phyloP scores from a whole-genome alignment of 345 rosid genomes.

The Citrus sp. region DNA sequence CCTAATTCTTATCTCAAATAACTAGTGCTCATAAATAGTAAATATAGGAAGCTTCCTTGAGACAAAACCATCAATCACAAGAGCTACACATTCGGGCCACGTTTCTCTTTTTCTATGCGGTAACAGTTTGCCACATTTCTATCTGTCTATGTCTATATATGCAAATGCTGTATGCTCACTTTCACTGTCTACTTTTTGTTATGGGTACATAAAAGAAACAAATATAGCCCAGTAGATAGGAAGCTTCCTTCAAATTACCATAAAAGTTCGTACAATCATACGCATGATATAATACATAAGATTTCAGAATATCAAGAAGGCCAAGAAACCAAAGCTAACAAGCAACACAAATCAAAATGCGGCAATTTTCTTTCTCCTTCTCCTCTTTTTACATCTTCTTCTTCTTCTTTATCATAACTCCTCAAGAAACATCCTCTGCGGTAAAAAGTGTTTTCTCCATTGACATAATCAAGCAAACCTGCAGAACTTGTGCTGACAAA shows the following conservation, averaged over 20 bases:
- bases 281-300: neutral
- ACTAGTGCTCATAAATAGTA: too few relatives aligned
- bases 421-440: neutral
- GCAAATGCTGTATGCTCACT: neutral
- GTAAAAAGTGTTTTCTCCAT: neutral
- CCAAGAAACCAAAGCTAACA: neutral
- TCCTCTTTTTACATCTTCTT: neutral
- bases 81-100: neutral
- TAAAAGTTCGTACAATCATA: neutral
- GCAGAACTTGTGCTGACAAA: conserved; percentile 36
- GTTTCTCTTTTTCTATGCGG: too few relatives aligned
- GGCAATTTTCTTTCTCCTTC: conserved; percentile 1
- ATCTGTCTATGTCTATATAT: neutral
- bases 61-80: neutral
- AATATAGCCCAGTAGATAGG: conserved; percentile 1
- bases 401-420: conserved; percentile 11
- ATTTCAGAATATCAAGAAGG: too few relatives aligned
- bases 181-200: neutral
- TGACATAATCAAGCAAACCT: conserved; percentile 41
- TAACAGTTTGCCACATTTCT: neutral
- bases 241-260: conserved; percentile 4
- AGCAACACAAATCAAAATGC: conserved; percentile 7
- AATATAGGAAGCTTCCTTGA: conserved; percentile 12
- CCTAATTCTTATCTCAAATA: too few relatives aligned
- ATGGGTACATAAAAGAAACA: neutral